Evolutionary conservation across 306 rosid species (phyloP), one percentile per base, ranked within the genome.

Genomic region (Lathyrus sativus): DNA sequence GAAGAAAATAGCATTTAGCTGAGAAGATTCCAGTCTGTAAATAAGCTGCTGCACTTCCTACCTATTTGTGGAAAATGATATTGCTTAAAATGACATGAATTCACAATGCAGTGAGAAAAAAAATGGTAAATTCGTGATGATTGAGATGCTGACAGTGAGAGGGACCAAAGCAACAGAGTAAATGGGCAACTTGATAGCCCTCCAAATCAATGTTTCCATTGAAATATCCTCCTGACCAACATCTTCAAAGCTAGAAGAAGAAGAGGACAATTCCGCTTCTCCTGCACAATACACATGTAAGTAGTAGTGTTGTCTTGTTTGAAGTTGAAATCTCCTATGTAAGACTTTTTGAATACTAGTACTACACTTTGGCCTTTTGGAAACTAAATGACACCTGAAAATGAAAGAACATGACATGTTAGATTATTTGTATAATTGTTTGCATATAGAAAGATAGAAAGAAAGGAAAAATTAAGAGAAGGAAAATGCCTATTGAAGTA

Each of bases 111-210:
- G 3, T 4, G n/a, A n/a, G n/a, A 3, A 8, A 50, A 14, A 14
- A n/a, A 45, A n/a, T 5, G 18, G 1, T n/a, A n/a, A 6, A 45
- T 13, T 45, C n/a, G 8, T 2, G 9, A 13, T 45, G 50, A 41
- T 45, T 28, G 3, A 80, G 63, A 72, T 24, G 68, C 95, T 78
- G 54, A 92, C 98, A 29, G 95, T 86, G 76, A 92, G 88, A 78
- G 98, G 98, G 77, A 92, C 77, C 14, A 88, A 74, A 11, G 96
- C 96, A 77, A 92, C 98, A 26, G 91, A 88, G 83, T 89, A 92
- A 28, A 92, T 89, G 11, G 98, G 96, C 67, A 92, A 72, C 77
- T 92, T 92, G 18, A 82, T 37, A 9, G 95, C 98, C 69, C 98
- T 92, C 98, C 98, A 89, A 73, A 86, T 80, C 82, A 89, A 78